Percentiles rank a stretch among this genome's conserved stretches.
phyloP scores from a whole-genome alignment of 2,329 filamentous ascomycete species.

The Stachybotrys chartarum region DNA sequence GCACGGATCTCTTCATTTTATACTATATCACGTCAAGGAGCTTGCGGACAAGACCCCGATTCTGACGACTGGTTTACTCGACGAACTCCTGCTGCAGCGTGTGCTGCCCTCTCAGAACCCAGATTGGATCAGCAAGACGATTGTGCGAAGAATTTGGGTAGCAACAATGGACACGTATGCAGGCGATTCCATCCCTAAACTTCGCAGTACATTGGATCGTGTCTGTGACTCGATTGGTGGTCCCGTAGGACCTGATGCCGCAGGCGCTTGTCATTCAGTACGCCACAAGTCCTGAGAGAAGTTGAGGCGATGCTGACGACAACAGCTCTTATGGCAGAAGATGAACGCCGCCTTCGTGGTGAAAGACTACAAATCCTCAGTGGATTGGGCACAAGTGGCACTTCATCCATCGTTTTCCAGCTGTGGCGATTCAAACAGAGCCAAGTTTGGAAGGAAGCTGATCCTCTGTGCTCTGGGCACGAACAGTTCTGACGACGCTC shows the following conservation, averaged over 20 bases:
- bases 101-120: slow-evolving; percentile 41
- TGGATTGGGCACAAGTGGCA: slow-evolving; percentile 66
- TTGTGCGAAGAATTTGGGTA: slow-evolving; percentile 64
- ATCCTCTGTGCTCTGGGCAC: slow-evolving; percentile 60
- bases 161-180: slow-evolving; percentile 38
- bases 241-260: slow-evolving; percentile 50
- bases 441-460: slow-evolving; percentile 64
- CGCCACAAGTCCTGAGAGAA: slow-evolving; percentile 12
- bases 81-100: slow-evolving; percentile 54
- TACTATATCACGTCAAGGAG: slow-evolving; percentile 62
- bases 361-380: slow-evolving; percentile 44
- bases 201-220: slow-evolving; percentile 14
- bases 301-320: slow-evolving; percentile 9
- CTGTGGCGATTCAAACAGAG: slow-evolving; percentile 57
- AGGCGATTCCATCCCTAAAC: slow-evolving; percentile 11
- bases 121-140: slow-evolving; percentile 60
- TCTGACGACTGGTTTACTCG: slow-evolving; percentile 45
- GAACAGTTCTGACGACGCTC: slow-evolving; percentile 15
- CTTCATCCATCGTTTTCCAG: slow-evolving; percentile 60
- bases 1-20: slow-evolving; percentile 54
- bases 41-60: slow-evolving; percentile 48
- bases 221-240: slow-evolving; percentile 37
- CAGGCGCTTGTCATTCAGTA: slow-evolving; percentile 62
- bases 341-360: slow-evolving; percentile 53
- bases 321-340: slow-evolving; percentile 73